These are phyloP conservation scores for Anastatica hierochuntica DNA, from an alignment of 345 rosid species.

Conservation along the genomic window DNA sequence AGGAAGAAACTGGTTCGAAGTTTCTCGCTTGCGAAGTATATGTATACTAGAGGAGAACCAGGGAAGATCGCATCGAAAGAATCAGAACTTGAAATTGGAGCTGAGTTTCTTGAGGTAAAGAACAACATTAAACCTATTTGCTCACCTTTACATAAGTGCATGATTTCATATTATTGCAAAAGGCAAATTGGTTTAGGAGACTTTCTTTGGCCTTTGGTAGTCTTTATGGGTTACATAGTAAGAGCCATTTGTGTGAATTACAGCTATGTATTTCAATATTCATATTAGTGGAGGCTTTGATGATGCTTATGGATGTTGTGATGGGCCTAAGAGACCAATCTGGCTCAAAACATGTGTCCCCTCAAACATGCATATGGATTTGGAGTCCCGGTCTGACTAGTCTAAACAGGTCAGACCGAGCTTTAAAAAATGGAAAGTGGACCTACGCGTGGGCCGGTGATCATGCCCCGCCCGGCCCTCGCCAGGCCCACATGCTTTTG, in stretches of 20 bases:
- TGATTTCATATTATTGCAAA: not conserved
- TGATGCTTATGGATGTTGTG: constrained; percentile 6
- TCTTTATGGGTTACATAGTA: constrained; percentile 9
- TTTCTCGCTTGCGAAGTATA: constrained; percentile 62
- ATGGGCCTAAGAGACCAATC: not conserved
- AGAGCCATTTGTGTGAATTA: constrained; percentile 3
- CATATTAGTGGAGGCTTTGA: constrained; percentile 4
- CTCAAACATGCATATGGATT: too few species aligned
- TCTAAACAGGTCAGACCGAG: not conserved
- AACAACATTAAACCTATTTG: not conserved
- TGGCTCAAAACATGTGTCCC: not conserved
- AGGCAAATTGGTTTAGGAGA: constrained; percentile 3
- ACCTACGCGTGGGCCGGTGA: not conserved
- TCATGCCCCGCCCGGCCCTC: too few species aligned
- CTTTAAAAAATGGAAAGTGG: not conserved
- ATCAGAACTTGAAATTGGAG: constrained; percentile 55
- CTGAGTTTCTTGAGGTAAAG: constrained; percentile 69
- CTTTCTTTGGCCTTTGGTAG: constrained; percentile 11
- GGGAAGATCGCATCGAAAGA: constrained; percentile 36
- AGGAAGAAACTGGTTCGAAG: constrained; percentile 48
- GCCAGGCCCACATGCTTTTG: not conserved
- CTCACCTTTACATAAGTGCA: not conserved
- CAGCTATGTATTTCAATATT: constrained; percentile 5
- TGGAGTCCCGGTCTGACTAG: not conserved
- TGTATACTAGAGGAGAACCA: constrained; percentile 36